Evolutionary conservation across 176 grass and related monocot genomes (phyloP), one percentile per base, ranked within the genome.

Genomic region (Carex scoparia): DNA sequence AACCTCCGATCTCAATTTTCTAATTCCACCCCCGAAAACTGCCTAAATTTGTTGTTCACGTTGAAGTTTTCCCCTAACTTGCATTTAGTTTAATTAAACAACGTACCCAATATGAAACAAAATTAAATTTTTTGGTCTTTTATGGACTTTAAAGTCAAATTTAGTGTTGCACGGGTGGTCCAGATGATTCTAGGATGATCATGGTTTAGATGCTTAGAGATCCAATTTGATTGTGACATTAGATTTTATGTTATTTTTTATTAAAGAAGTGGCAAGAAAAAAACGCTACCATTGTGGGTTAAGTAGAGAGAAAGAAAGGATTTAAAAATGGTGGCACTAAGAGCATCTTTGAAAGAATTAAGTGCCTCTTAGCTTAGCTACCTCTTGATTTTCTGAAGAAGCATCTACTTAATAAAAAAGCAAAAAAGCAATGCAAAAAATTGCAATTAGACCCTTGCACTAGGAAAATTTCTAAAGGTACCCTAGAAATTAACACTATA

Each of bases 121-220:
- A 94, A 85, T 83, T 33, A 86, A 85, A 85, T 61, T 65, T 31
- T 27, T 77, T 65, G 84, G 87, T 86, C 83, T 82, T 79, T 78
- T 60, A 82, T 81, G 86, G 82, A 86, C 70, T 89, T 94, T 86
- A 59, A 88, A 12, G 69, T 83, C 3, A 51, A 84, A 84, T 82
- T 84, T 86, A 33, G 64, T 86, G 86, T 64, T 86, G 85, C 82
- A 86, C 76, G 59, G 76, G 88, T 88, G 87, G 61, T 75, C 61
- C 33, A 95, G 86, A 87, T 51, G 61, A 86, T 79, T 84, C 83
- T 85, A 89, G 90, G 82, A 75, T 84, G 90, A 91, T 92, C 81
- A 89, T 79, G 80, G 80, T 91, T 76, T 86, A 95, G 89, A 95
- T 93, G 90, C 73, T 89, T 44, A 81, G 83, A 89, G 88, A 83